Percentiles rank a stretch among this genome's conserved stretches.
Conservation (phyloP, 2,329 filamentous ascomycete genomes). For the Alternaria arbusti region DNA sequence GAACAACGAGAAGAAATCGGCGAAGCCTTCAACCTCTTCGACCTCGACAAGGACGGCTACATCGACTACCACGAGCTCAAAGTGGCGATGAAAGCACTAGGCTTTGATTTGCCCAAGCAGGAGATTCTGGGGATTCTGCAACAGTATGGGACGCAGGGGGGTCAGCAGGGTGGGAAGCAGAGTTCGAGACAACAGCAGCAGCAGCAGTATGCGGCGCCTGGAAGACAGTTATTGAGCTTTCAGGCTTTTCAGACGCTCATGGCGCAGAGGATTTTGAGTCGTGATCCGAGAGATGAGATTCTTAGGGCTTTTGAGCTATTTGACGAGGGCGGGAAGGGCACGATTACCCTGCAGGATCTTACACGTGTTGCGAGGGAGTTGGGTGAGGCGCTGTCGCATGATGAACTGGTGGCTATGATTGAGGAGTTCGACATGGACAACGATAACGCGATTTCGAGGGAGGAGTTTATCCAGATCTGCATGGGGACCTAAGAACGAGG, state of each 20-base stretch:
- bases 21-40: conserved; percentile 96
- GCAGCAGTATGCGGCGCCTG: conserved; percentile 30
- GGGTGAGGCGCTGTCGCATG: conserved; percentile 90
- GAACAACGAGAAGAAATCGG: conserved; percentile 93
- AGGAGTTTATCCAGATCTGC: conserved; percentile 72
- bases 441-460: conserved; percentile 74
- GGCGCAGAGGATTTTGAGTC: conserved; percentile 77
- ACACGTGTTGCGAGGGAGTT: conserved; percentile 86
- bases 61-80: conserved; percentile 99
- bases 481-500: conserved; percentile 47
- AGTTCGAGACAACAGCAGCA: conserved; percentile 3
- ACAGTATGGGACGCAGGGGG: conserved; percentile 65
- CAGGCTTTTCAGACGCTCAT: conserved; percentile 75
- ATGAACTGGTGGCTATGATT: conserved; percentile 94
- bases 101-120: conserved; percentile 86
- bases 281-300: conserved; percentile 91
- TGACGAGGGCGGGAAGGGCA: conserved; percentile 88
- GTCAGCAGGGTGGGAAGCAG: not conserved
- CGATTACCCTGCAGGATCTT: conserved; percentile 88
- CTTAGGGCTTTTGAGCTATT: conserved; percentile 91
- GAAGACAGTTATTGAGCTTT: conserved; percentile 73
- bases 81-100: conserved; percentile 92
- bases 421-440: conserved; percentile 96
- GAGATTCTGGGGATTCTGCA: conserved; percentile 84
- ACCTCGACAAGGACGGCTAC: conserved; percentile 90